Percentiles rank a stretch among this genome's conserved stretches.
Evolutionary conservation across 352 stramenopile species (phyloP).

Genomic region (Albugo laibachii): DNA sequence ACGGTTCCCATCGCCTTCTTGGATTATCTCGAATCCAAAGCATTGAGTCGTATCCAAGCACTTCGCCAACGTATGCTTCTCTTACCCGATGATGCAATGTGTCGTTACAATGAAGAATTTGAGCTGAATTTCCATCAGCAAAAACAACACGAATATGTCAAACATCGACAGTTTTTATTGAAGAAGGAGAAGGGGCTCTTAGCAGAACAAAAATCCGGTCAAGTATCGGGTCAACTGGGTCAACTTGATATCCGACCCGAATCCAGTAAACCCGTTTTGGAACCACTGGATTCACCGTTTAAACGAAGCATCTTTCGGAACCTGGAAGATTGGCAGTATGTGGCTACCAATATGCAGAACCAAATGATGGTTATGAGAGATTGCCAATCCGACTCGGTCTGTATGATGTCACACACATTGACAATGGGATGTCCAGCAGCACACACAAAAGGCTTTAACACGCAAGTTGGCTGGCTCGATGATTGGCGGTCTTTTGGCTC

Average conservation of each 20-base stretch:
- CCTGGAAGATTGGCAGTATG: slow-evolving; percentile 52
- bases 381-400: background rate
- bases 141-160: slow-evolving; percentile 40
- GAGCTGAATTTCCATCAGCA: slow-evolving; percentile 5
- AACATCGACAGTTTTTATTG: slow-evolving; percentile 58
- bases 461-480: no score
- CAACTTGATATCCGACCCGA: slow-evolving; percentile 12
- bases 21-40: slow-evolving; percentile 47
- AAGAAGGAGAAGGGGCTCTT: slow-evolving; percentile 12
- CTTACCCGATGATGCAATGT: no score
- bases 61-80: no score
- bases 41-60: slow-evolving; percentile 14
- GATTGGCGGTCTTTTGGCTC: background rate
- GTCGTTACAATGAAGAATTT: slow-evolving; percentile 18
- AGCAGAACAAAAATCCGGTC: slow-evolving; percentile 9
- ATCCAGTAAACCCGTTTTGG: background rate
- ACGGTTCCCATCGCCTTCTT: slow-evolving; percentile 48
- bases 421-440: slow-evolving; percentile 67
- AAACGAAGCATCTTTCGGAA: slow-evolving; percentile 75
- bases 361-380: slow-evolving; percentile 34
- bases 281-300: slow-evolving; percentile 12
- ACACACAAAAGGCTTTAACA: slow-evolving; percentile 58
- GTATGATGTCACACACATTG: slow-evolving; percentile 68
- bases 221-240: no score
- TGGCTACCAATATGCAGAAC: slow-evolving; percentile 76